Base-by-base conservation (phyloP, 202 grass and related monocot species). In the Panicum virgatum region DNA sequence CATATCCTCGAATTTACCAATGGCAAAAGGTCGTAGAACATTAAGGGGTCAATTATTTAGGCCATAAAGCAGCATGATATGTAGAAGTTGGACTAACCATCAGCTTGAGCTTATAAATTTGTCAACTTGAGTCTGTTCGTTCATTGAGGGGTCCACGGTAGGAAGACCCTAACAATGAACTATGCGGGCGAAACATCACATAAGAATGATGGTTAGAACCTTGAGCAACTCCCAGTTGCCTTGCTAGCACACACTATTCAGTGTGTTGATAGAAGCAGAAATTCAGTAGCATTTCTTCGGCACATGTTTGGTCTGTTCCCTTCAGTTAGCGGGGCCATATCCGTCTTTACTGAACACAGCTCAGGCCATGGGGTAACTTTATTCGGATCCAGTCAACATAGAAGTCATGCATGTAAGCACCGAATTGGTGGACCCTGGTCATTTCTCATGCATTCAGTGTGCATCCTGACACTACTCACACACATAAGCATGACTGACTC, bases 301-400 rank as follows among this genome's bases (percentile, higher is more conserved):
- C 75, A 47, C 51, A 78, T 43, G 48, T 54, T 78, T 73, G 57
- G 38, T 62, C n/a, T 72, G 38, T 45, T 59, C 37, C 27, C 7
- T 83, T 58, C 47, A 66, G 60, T 84, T 74, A 80, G 65, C 23
- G 65, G 81, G 76, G 68, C 60, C 86, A 88, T 32, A 19, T 62
- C 61, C 46, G 13, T 56, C 65, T 78, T 85, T 56, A 80, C 47
- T 65, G 83, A 80, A 13, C 44, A 25, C 44, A 64, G 83, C 18
- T 63, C 75, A 84, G 54, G 5, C 12, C 54, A 30, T 22, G 42
- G 23, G 66, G 66, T 44, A 72, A 70, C 36, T 79, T 72, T 54
- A 57, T 86, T 66, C 66, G 56, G 76, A 73, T 73, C 69, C 59
- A 73, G 47, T 72, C 37, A 53, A 72, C 58, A 80, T 58, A 27